Base-by-base conservation (phyloP, 257 asterid genomes). In the Linaria vulgaris region DNA sequence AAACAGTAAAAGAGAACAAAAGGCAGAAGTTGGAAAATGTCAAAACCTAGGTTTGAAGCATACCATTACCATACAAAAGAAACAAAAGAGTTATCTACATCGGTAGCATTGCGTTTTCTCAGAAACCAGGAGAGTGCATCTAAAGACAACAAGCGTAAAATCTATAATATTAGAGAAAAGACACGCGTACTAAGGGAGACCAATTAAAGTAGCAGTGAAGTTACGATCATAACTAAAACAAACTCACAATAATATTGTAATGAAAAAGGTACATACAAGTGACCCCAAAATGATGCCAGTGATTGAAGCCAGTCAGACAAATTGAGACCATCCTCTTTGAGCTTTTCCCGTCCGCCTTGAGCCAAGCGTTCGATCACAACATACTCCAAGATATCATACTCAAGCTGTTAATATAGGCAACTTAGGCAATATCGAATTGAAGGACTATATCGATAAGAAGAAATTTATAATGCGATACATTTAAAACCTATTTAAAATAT, bases 201-300 rank as follows among this genome's bases (percentile, higher is more conserved):
- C 62, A 59, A 59, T 25, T 27, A 67, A 59, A 53, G 69, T 12
- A 46, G 56, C 72, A 66, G 50, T 34, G 12, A 25, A 37, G 67
- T 11, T 63, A 47, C 58, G 27, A 71, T 37, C 12, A 23, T 21
- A 64, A 66, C 51, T 13, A 57, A 46, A 79, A 65, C 41, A 68
- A 67, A 57, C 63, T 55, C 24, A 73, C n/a, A 74, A 57, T 9
- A 57, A 55, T 56, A 70, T 44, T 57, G 47, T 45, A 54, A 73
- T 46, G 79, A 70, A 66, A 27, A 71, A 47, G 78, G 72, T 46
- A 56, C 99, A 72, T 90, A 94, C 99, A 94, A 76, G 86, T 94
- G 99, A 76, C 99, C 99, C 99, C 99, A 94, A 75, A 94, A 94
- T 64, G 97, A 90, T 71, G 99, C 99, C 77, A 94, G 86, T 59